Evolutionary conservation across 2,329 filamentous ascomycete genomes (phyloP).

Genomic region (Fusarium palustre): DNA sequence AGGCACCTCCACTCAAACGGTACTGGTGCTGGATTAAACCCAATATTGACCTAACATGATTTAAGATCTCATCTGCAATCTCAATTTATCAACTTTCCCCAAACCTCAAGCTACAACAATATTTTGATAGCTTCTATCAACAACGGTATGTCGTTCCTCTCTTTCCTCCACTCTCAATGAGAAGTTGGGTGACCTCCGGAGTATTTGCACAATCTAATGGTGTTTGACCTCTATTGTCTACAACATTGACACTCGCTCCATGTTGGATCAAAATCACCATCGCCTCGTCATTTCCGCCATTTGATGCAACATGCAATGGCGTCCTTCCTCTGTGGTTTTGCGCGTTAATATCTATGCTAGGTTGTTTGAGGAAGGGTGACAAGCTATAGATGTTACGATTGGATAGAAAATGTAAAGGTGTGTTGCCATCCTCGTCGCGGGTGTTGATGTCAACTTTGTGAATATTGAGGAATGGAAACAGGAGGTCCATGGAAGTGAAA

Average conservation of each 20-base stretch:
- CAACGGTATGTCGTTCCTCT: too few species aligned
- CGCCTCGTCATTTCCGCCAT: too few species aligned
- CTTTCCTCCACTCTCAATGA: fast-evolving
- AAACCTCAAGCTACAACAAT: too few species aligned
- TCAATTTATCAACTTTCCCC: too few species aligned
- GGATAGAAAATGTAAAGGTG: neutral
- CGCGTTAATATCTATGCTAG: fast-evolving
- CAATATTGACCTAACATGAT: too few species aligned
- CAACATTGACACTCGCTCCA: neutral
- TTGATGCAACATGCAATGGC: neutral
- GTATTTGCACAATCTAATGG: fast-evolving
- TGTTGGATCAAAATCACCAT: too few species aligned
- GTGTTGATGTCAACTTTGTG: fast-evolving
- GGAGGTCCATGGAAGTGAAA: fast-evolving
- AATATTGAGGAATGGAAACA: fast-evolving
- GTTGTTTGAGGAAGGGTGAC: neutral
- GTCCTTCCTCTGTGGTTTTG: fast-evolving
- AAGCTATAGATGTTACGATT: neutral
- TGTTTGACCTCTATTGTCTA: neutral
- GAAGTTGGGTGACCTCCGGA: fast-evolving
- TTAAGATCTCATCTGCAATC: too few species aligned
- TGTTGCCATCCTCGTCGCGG: fast-evolving
- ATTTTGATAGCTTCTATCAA: too few species aligned
- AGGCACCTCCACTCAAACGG: too few species aligned
- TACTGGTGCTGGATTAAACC: too few species aligned